A percentile compares a stretch with the other conserved stretches of the same genome.
These are phyloP conservation scores for Candida endomychidarum DNA, from an alignment of 805 yeast species.

Conservation along the genomic window DNA sequence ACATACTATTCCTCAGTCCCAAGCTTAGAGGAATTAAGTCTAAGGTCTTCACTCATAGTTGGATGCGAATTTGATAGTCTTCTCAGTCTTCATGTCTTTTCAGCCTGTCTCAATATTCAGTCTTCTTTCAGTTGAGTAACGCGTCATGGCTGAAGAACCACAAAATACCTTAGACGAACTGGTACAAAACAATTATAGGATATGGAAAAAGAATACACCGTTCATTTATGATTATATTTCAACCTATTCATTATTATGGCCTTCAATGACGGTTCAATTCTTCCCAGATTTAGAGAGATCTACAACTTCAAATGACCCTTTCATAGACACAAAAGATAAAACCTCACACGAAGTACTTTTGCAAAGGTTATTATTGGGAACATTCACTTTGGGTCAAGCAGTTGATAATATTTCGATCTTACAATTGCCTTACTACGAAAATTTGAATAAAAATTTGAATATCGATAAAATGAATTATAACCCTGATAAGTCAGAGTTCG, in stretches of 20 bases:
- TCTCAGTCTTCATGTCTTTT: too few species aligned
- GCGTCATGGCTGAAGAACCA: constrained; percentile 5
- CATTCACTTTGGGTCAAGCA: constrained; percentile 60
- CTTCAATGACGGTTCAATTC: constrained; percentile 41
- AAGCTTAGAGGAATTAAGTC: constrained; percentile 72
- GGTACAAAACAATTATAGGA: constrained; percentile 34
- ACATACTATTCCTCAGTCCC: constrained; percentile 81
- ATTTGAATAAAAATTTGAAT: constrained; percentile 36
- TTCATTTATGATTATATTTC: constrained; percentile 41
- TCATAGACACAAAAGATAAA: background rate
- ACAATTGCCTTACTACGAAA: constrained; percentile 31
- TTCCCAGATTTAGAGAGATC: constrained; percentile 38
- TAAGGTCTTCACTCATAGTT: constrained; percentile 16
- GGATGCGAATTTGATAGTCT: too few species aligned
- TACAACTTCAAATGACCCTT: background rate
- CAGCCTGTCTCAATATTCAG: too few species aligned
- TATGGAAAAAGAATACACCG: constrained; percentile 46
- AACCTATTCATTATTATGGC: constrained; percentile 45
- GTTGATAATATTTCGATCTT: constrained; percentile 46
- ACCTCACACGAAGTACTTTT: constrained; percentile 14
- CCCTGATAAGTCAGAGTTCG: constrained; percentile 42
- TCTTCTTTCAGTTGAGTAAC: too few species aligned
- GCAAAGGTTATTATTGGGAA: constrained; percentile 56
- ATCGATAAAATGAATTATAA: constrained; percentile 37
- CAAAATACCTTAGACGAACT: constrained; percentile 25